phyloP scores from a whole-genome alignment of 306 rosid genomes.

The Malus orientalis region DNA sequence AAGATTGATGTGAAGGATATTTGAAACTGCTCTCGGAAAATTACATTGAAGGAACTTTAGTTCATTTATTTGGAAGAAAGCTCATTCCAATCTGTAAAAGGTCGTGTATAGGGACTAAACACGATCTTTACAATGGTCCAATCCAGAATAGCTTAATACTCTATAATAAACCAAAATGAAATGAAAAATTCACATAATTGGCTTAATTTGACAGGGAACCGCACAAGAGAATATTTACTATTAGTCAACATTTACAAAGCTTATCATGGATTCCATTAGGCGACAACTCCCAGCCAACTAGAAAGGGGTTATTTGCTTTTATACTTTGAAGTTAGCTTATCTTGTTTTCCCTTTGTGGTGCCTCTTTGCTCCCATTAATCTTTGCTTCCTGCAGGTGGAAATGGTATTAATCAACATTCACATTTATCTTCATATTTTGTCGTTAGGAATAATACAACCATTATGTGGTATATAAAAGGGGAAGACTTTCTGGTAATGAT shows the following conservation, averaged over 20 bases:
- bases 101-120: too few species aligned
- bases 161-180: too few species aligned
- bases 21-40: too few species aligned
- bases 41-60: too few species aligned
- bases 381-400: background rate
- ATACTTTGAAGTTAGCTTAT: slow-evolving; percentile 26
- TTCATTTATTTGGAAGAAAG: too few species aligned
- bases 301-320: slow-evolving; percentile 23
- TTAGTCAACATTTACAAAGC: background rate
- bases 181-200: background rate
- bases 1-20: too few species aligned
- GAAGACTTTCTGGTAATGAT: background rate
- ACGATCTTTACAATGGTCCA: too few species aligned
- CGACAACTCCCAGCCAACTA: slow-evolving; percentile 11
- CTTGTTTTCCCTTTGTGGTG: slow-evolving; percentile 18
- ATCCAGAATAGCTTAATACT: too few species aligned
- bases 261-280: background rate
- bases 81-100: too few species aligned
- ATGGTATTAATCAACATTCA: background rate
- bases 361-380: background rate
- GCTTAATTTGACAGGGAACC: background rate
- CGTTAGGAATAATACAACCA: background rate
- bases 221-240: background rate
- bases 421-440: background rate
- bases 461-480: background rate